A percentile compares a stretch with the other conserved stretches of the same genome.
Evolutionary conservation across 2,329 filamentous ascomycete genomes (phyloP).

Genomic region (Scorias spongiosa): DNA sequence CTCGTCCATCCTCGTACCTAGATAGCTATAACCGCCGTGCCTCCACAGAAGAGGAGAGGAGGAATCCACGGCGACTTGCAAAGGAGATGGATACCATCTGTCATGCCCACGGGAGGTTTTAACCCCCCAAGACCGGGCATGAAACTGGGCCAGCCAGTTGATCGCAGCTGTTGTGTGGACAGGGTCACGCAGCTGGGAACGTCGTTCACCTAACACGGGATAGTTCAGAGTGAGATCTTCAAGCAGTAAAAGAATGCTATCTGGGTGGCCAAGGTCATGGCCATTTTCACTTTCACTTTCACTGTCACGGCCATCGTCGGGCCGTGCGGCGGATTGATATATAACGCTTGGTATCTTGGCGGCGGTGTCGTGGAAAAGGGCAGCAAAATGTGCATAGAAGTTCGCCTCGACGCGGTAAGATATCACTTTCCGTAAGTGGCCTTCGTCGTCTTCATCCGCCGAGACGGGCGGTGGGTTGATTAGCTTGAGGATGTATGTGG

Average conservation of each 20-base stretch:
- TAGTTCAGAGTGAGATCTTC: slow-evolving; percentile 40
- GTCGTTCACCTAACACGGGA: slow-evolving; percentile 42
- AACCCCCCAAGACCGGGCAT: slow-evolving; percentile 44
- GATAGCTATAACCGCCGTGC: slow-evolving; percentile 55
- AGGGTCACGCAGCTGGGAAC: slow-evolving; percentile 27
- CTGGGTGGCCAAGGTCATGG: slow-evolving; percentile 4
- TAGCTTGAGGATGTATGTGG: slow-evolving; percentile 36
- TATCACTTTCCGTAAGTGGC: slow-evolving; percentile 49
- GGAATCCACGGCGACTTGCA: slow-evolving; percentile 1
- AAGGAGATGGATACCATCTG: neutral
- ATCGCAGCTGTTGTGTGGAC: slow-evolving; percentile 39
- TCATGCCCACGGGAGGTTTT: slow-evolving; percentile 27
- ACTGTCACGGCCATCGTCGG: neutral
- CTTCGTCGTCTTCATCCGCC: slow-evolving; percentile 34
- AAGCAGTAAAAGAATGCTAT: slow-evolving; percentile 39
- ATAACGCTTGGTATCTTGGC: neutral
- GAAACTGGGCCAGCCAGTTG: slow-evolving; percentile 49
- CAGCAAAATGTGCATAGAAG: slow-evolving; percentile 45
- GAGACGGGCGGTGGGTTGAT: slow-evolving; percentile 37
- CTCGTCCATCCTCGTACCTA: slow-evolving; percentile 46
- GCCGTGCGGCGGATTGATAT: neutral
- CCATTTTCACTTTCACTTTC: neutral
- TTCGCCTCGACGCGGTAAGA: slow-evolving; percentile 53
- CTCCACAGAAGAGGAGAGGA: slow-evolving; percentile 31
- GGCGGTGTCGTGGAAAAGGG: slow-evolving; percentile 23